A percentile compares a stretch with the other conserved stretches of the same genome.
phyloP scores from a whole-genome alignment of 352 stramenopile genomes.

The Pythium brassicae region DNA sequence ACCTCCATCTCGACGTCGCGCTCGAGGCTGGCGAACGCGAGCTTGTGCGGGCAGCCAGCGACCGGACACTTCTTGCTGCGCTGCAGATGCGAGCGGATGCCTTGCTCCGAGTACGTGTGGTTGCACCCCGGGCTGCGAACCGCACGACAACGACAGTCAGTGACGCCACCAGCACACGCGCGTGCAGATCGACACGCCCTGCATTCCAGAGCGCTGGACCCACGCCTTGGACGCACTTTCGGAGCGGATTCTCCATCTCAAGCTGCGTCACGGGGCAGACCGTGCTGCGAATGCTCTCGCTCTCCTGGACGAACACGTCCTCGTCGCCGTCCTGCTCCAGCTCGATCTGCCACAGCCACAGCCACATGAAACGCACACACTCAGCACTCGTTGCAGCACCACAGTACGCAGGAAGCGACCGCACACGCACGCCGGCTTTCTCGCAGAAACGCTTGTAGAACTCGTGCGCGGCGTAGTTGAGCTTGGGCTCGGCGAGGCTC shows the following conservation, averaged over 20 bases:
- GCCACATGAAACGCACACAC: too few relatives aligned
- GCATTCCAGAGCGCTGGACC: too few relatives aligned
- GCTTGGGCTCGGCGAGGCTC: slow-evolving; percentile 38
- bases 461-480: slow-evolving; percentile 61
- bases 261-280: slow-evolving; percentile 81
- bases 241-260: slow-evolving; percentile 70
- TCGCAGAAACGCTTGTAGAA: slow-evolving; percentile 82
- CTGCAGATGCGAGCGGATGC: slow-evolving; percentile 67
- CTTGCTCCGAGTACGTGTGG: slow-evolving; percentile 80
- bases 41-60: slow-evolving; percentile 63
- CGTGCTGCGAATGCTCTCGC: slow-evolving; percentile 65
- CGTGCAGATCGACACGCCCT: background rate
- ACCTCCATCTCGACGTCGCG: slow-evolving; percentile 87
- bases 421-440: slow-evolving; percentile 46
- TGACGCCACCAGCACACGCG: background rate
- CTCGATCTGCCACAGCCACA: slow-evolving; percentile 51
- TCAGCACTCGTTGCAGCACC: too few relatives aligned
- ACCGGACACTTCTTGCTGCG: slow-evolving; percentile 76
- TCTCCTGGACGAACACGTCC: slow-evolving; percentile 79
- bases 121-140: slow-evolving; percentile 53
- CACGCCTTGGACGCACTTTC: slow-evolving; percentile 67
- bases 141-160: slow-evolving; percentile 1
- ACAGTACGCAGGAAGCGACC: background rate
- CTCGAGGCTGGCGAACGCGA: slow-evolving; percentile 57
- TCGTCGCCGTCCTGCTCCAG: slow-evolving; percentile 60